Percentiles rank a stretch among this genome's conserved stretches.
Evolutionary conservation across 805 yeast genomes (phyloP).

Genomic region (Saccharomycopsis sp.): DNA sequence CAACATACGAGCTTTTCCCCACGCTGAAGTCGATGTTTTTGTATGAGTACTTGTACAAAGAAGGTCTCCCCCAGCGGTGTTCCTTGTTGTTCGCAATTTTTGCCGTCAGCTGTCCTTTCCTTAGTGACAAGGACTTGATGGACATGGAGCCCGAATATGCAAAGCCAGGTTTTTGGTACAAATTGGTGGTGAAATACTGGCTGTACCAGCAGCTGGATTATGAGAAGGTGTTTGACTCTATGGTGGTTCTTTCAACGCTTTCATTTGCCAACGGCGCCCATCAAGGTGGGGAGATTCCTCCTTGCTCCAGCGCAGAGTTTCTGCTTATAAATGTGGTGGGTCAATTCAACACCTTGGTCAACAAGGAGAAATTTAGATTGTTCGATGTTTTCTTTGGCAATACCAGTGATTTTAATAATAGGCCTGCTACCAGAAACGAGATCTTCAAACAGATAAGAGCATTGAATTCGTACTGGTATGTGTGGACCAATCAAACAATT

Average conservation of each 20-base stretch:
- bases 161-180: constrained; percentile 11
- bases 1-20: constrained; percentile 31
- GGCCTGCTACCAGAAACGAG: too few relatives aligned
- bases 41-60: constrained; percentile 15
- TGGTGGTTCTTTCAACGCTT: too few relatives aligned
- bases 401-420: too few relatives aligned
- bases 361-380: too few relatives aligned
- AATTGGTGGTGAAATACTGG: constrained; percentile 9
- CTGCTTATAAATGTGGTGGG: too few relatives aligned
- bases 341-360: too few relatives aligned
- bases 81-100: constrained; percentile 9
- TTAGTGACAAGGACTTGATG: neutral
- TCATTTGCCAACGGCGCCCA: too few relatives aligned
- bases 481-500: neutral
- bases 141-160: neutral
- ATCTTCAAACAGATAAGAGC: too few relatives aligned
- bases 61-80: constrained; percentile 15
- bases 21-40: constrained; percentile 27
- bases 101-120: constrained; percentile 1
- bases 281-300: too few relatives aligned
- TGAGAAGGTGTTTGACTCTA: neutral
- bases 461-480: constrained; percentile 1
- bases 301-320: too few relatives aligned
- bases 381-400: too few relatives aligned
- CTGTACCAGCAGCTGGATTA: neutral